Base-by-base conservation (phyloP, 2,329 filamentous ascomycete species). In the Grosmannia huntii region DNA sequence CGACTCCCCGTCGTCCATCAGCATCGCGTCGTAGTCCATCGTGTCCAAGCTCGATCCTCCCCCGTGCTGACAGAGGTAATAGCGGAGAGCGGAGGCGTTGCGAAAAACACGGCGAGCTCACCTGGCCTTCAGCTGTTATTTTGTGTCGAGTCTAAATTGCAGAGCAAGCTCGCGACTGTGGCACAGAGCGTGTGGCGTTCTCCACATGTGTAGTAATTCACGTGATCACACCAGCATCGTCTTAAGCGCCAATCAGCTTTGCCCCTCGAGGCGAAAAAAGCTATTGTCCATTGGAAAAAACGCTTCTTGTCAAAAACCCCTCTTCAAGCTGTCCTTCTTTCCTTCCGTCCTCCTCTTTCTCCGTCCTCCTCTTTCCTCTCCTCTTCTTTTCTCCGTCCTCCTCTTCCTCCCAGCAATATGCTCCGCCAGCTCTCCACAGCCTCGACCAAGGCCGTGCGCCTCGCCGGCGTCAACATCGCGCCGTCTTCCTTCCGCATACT, bases 21-120 rank as follows among this genome's bases (percentile, higher is more conserved):
- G 50, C 76, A 82, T 79, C 41, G 77, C 73, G 63, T 83, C 80
- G 70, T 82, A 83, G 64, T 83, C 79, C 79, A 83, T 81, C n/a
- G 51, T 46, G 56, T 11, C 21, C 16, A 38, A 25, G 16, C 11
- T 7, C 11, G 50, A 7, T 27, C 48, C 48, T 25, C 41, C 41
- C 41, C 16, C n/a, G 41, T n/a, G 16, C 14, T 44, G 16, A 19
- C 14, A 19, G 41, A 49, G 21, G 48, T 50, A 11, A 12, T 50
- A 14, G 36, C 14, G 12, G 36, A 38, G 36, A 38, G 36, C 36
- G 12, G 36, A 38, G 36, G 7, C 14, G 36, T 38, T 16, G 36
- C 36, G 12, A 16, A 16, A 16, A 5, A 16, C 31, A 33, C 31
- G 31, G 9, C 31, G 9, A 33, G 31, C 31, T 38, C 36, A 38